Evolutionary conservation across 2,329 filamentous ascomycete genomes (phyloP).

Genomic region (Botryotinia convoluta): DNA sequence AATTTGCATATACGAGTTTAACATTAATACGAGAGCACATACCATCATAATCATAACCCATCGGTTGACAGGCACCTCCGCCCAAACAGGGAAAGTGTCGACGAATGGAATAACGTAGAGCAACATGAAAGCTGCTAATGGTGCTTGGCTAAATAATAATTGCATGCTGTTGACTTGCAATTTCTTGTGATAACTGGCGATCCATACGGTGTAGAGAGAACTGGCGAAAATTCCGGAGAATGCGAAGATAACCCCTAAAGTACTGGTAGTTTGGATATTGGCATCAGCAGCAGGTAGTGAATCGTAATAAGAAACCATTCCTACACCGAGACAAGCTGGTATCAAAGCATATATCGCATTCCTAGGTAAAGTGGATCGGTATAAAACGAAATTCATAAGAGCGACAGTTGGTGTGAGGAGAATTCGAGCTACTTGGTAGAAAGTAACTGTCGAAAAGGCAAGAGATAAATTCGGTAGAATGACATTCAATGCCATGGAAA

Average conservation of each 20-base stretch:
- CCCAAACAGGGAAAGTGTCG: slow-evolving; percentile 60
- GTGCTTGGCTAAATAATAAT: slow-evolving; percentile 66
- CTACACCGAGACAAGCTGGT: slow-evolving; percentile 63
- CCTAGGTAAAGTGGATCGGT: slow-evolving; percentile 54
- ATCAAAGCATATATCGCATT: slow-evolving; percentile 52
- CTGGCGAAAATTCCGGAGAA: slow-evolving; percentile 63
- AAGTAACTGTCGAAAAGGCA: slow-evolving; percentile 65
- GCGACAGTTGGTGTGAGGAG: slow-evolving; percentile 65
- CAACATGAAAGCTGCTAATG: slow-evolving; percentile 59
- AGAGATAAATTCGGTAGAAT: slow-evolving; percentile 67
- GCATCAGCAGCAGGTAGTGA: slow-evolving; percentile 50
- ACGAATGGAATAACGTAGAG: slow-evolving; percentile 65
- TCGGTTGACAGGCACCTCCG: slow-evolving; percentile 47
- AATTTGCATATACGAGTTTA: slow-evolving; percentile 23
- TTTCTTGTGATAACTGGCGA: slow-evolving; percentile 62
- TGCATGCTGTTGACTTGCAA: slow-evolving; percentile 67
- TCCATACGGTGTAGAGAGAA: slow-evolving; percentile 68
- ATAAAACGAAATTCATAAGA: slow-evolving; percentile 62
- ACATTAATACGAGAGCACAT: slow-evolving; percentile 31
- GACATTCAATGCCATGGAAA: slow-evolving; percentile 67
- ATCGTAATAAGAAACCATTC: slow-evolving; percentile 66
- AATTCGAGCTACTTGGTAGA: slow-evolving; percentile 68
- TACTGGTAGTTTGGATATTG: slow-evolving; percentile 54
- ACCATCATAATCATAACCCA: slow-evolving; percentile 61
- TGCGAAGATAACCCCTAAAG: slow-evolving; percentile 61